phyloP scores from a whole-genome alignment of 352 stramenopile species.

The Globisporangium takayamanum region DNA sequence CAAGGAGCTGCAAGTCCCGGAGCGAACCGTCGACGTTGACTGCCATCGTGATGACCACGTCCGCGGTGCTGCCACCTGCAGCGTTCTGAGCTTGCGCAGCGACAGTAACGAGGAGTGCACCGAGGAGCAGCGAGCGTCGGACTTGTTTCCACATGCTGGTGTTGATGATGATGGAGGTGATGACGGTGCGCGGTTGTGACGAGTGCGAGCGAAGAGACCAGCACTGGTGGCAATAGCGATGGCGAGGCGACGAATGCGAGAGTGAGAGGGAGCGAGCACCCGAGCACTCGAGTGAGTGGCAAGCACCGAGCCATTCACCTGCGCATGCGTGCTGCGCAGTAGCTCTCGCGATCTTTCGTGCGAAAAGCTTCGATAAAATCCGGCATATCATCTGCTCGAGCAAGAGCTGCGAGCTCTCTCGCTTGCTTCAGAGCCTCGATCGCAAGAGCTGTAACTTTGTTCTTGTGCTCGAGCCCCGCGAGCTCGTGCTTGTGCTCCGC shows the following conservation, averaged over 20 bases:
- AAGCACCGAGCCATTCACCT: too few relatives aligned
- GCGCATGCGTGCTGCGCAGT: not conserved
- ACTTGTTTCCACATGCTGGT: conserved; percentile 13
- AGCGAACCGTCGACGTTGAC: conserved; percentile 55
- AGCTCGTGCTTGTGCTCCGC: too few relatives aligned
- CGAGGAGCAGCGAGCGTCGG: conserved; percentile 18
- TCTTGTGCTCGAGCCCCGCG: too few relatives aligned
- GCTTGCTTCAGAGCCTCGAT: too few relatives aligned
- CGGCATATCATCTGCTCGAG: not conserved
- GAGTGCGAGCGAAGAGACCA: not conserved
- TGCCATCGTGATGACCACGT: conserved; percentile 67
- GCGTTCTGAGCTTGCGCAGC: conserved; percentile 20
- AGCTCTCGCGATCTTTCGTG: conserved; percentile 11
- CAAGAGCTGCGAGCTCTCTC: not conserved
- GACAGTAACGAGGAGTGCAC: conserved; percentile 15
- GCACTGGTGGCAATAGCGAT: not conserved
- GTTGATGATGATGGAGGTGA: not conserved
- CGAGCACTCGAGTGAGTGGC: too few relatives aligned
- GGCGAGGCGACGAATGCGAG: not conserved
- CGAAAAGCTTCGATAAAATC: conserved; percentile 13
- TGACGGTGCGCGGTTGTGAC: not conserved
- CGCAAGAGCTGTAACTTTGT: too few relatives aligned
- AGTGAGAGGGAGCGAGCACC: not conserved
- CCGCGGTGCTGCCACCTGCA: conserved; percentile 13
- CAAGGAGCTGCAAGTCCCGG: conserved; percentile 57